Percentiles rank a stretch among this genome's conserved stretches.
Evolutionary conservation across 768 basidiomycete genomes (phyloP).

Genomic region (Piloderma croceum): DNA sequence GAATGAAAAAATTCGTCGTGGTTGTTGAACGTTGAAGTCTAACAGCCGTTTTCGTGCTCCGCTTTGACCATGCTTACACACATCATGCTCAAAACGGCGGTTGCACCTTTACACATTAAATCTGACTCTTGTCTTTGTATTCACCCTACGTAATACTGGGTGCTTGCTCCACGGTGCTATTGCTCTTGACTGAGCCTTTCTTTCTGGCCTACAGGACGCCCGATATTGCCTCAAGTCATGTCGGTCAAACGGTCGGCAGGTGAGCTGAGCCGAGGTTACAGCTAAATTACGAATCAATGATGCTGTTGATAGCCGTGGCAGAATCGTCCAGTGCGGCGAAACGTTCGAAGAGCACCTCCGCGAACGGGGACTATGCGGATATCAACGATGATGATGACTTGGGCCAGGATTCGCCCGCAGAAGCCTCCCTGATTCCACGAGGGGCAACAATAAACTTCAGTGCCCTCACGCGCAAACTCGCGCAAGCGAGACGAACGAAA

Average conservation of each 20-base stretch:
- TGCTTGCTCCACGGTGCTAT: no score
- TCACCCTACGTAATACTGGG: no score
- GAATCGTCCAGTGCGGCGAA: slow-evolving; percentile 18
- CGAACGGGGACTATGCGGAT: slow-evolving; percentile 23
- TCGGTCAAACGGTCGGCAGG: slow-evolving; percentile 7
- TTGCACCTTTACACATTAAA: no score
- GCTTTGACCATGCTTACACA: no score
- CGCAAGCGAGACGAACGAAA: slow-evolving; percentile 49
- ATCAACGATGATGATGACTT: slow-evolving; percentile 22
- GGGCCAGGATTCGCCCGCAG: slow-evolving; percentile 25
- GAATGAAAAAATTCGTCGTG: no score
- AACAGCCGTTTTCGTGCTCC: no score
- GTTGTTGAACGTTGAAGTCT: no score
- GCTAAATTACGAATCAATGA: background rate
- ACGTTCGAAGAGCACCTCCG: slow-evolving; percentile 19
- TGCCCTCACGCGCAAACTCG: slow-evolving; percentile 74
- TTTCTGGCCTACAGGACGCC: no score
- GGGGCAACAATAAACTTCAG: slow-evolving; percentile 84
- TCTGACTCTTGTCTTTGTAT: no score
- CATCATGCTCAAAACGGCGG: no score
- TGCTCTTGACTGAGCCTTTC: no score
- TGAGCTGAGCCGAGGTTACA: background rate
- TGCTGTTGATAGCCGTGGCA: slow-evolving; percentile 8
- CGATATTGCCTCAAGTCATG: no score
- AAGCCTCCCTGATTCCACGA: slow-evolving; percentile 50